These are phyloP conservation scores for Yamadazyma sp. DNA, from an alignment of 1,139 yeast species.

Conservation along the genomic window DNA sequence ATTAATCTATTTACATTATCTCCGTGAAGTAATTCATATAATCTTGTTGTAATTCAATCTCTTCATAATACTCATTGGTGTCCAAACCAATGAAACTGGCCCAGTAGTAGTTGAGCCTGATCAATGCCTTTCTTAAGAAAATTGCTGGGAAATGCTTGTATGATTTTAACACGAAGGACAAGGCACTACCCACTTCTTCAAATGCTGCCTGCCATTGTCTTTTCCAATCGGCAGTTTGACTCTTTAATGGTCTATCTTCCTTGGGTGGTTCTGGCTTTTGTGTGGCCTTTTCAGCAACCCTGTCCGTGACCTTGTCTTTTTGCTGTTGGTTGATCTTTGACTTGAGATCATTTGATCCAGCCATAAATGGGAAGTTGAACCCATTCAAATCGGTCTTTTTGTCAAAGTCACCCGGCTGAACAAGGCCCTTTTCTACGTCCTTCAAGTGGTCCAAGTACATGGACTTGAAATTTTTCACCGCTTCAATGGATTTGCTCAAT, in stretches of 20 bases:
- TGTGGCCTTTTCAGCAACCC: constrained; percentile 5
- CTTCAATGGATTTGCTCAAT: constrained; percentile 76
- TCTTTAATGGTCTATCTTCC: not conserved
- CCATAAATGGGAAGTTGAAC: constrained; percentile 43
- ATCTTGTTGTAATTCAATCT: constrained; percentile 17
- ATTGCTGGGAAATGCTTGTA: constrained; percentile 71
- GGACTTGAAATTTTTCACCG: constrained; percentile 68
- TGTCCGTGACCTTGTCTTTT: constrained; percentile 5
- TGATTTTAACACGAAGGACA: constrained; percentile 63
- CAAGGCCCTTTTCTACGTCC: constrained; percentile 40
- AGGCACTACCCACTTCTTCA: constrained; percentile 58
- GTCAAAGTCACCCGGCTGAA: constrained; percentile 45
- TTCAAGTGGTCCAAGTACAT: constrained; percentile 48
- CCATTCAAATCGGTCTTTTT: constrained; percentile 28
- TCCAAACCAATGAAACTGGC: constrained; percentile 67
- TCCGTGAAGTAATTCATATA: constrained; percentile 16
- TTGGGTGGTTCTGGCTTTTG: constrained; percentile 8
- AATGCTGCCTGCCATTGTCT: constrained; percentile 42
- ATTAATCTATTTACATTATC: constrained; percentile 6
- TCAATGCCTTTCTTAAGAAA: constrained; percentile 49
- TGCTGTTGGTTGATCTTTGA: constrained; percentile 10
- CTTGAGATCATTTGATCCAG: constrained; percentile 14
- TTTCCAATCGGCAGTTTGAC: constrained; percentile 6
- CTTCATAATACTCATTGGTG: constrained; percentile 18
- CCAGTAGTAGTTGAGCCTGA: constrained; percentile 63